Conservation (phyloP, 1,139 yeast genomes). For the Lizanozyma gosingica region DNA sequence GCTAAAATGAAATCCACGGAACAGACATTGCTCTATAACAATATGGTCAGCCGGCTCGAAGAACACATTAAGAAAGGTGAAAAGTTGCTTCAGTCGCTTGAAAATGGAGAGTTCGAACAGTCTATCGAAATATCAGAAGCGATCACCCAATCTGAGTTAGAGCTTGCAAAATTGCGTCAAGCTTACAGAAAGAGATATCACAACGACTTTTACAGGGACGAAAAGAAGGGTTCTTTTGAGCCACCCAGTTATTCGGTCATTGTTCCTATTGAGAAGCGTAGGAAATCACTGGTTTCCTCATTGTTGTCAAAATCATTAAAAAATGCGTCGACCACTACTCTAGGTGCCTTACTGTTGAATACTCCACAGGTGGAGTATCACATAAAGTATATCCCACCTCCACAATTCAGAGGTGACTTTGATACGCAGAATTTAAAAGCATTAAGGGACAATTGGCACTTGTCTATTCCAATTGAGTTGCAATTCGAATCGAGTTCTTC, state of each 20-base stretch:
- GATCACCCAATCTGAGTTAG: conserved; percentile 12
- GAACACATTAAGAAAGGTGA: conserved; percentile 20
- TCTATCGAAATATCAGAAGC: conserved; percentile 10
- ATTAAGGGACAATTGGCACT: conserved; percentile 15
- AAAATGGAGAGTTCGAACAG: conserved; percentile 8
- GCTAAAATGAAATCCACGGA: conserved; percentile 10
- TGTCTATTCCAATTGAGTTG: conserved; percentile 22
- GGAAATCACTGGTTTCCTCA: not conserved
- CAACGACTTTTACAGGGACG: not conserved
- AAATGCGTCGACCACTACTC: not conserved
- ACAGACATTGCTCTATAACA: conserved; percentile 17
- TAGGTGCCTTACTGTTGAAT: conserved; percentile 14
- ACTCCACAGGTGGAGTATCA: conserved; percentile 21
- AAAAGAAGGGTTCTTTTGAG: conserved; percentile 1
- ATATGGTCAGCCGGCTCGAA: conserved; percentile 18
- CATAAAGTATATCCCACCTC: conserved; percentile 27
- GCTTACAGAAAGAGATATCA: conserved; percentile 8
- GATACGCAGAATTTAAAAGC: conserved; percentile 3
- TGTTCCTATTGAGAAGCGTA: not conserved
- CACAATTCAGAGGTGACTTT: conserved; percentile 11
- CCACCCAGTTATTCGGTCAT: not conserved
- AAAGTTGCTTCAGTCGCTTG: conserved; percentile 12
- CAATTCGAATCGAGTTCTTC: conserved; percentile 7
- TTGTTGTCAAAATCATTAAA: not conserved
- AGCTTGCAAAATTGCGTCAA: conserved; percentile 14